phyloP scores from a whole-genome alignment of 345 rosid species.

The Dipteronia sinensis region DNA sequence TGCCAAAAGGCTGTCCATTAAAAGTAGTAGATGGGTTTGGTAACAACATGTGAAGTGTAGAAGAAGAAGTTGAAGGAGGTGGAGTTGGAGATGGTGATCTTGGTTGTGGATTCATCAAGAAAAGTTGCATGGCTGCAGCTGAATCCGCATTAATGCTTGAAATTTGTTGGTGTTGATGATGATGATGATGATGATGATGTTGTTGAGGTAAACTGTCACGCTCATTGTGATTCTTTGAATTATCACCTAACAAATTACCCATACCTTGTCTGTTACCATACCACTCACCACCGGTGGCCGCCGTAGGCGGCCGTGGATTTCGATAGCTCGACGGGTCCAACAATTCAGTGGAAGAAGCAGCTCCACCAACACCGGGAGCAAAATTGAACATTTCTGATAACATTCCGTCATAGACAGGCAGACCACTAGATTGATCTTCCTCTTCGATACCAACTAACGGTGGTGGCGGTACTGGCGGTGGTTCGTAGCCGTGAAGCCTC shows the following conservation, averaged over 20 bases:
- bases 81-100: constrained; percentile 66
- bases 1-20: constrained; percentile 36
- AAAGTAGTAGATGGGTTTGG: constrained; percentile 65
- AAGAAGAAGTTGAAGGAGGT: constrained; percentile 46
- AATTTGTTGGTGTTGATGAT: constrained; percentile 58
- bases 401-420: constrained; percentile 87
- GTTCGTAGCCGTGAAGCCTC: constrained; percentile 44
- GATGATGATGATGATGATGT: constrained; percentile 54
- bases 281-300: constrained; percentile 42
- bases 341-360: constrained; percentile 37
- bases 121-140: constrained; percentile 93
- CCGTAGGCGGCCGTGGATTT: constrained; percentile 18
- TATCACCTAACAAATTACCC: constrained; percentile 33
- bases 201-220: constrained; percentile 36
- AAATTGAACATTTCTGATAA: constrained; percentile 95
- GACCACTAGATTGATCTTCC: constrained; percentile 44
- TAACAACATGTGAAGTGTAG: constrained; percentile 87
- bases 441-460: constrained; percentile 58
- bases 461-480: constrained; percentile 37
- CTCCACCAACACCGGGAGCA: constrained; percentile 40
- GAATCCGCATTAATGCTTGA: constrained; percentile 67
- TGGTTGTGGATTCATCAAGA: constrained; percentile 81
- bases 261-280: constrained; percentile 42
- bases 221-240: constrained; percentile 34
- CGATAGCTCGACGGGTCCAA: constrained; percentile 37